Evolutionary conservation across 495 filamentous ascomycete species (phyloP).

Genomic region (Lasiosphaeria hispida): DNA sequence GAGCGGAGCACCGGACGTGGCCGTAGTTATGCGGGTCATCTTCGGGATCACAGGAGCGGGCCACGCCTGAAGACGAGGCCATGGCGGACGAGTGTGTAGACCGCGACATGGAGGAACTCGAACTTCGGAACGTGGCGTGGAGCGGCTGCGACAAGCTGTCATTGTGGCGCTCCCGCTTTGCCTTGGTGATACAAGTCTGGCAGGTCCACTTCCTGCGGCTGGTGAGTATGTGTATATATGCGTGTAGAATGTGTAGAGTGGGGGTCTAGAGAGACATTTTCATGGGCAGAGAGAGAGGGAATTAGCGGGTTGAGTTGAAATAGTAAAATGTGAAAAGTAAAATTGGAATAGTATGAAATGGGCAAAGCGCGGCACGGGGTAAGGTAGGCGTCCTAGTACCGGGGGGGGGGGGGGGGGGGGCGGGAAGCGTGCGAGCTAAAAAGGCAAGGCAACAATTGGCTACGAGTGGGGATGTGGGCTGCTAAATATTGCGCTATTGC

Average conservation of each 20-base stretch:
- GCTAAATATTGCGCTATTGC: too few relatives aligned
- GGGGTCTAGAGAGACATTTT: not conserved
- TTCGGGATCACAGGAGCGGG: too few relatives aligned
- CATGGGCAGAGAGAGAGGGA: not conserved
- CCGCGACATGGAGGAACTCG: not conserved
- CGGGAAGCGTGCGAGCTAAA: too few relatives aligned
- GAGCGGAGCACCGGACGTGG: too few relatives aligned
- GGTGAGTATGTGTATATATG: not conserved
- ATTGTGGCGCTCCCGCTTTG: slow-evolving; percentile 13
- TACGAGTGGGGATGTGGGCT: too few relatives aligned
- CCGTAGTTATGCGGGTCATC: too few relatives aligned
- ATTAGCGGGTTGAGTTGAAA: not conserved
- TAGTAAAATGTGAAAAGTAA: not conserved
- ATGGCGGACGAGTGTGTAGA: not conserved
- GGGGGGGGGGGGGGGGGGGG: too few relatives aligned
- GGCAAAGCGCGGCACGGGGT: too few relatives aligned
- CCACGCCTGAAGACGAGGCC: not conserved
- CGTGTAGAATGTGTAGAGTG: not conserved
- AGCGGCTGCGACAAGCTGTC: slow-evolving; percentile 16
- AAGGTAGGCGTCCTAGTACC: too few relatives aligned
- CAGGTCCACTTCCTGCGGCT: slow-evolving; percentile 17
- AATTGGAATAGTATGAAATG: too few relatives aligned
- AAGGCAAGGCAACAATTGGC: too few relatives aligned
- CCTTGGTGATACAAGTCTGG: slow-evolving; percentile 18
- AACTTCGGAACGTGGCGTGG: slow-evolving; percentile 12